A percentile compares a stretch with the other conserved stretches of the same genome.
phyloP scores from a whole-genome alignment of 1,139 yeast genomes.

The Saccharomyces uvarum region DNA sequence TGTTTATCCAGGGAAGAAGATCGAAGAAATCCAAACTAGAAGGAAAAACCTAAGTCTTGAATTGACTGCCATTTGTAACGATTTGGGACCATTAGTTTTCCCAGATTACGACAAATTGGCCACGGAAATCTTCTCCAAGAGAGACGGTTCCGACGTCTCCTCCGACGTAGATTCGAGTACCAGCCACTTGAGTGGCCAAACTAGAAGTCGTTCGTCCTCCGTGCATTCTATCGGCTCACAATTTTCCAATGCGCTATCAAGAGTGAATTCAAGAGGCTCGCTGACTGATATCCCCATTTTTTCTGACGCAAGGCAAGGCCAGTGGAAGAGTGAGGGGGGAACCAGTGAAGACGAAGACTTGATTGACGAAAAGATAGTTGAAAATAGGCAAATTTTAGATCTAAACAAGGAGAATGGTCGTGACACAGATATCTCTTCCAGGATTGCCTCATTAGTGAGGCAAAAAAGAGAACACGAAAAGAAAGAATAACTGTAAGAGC shows the following conservation, averaged over 20 bases:
- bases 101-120: conserved; percentile 42
- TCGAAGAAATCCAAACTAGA: conserved; percentile 37
- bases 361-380: conserved; percentile 1
- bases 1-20: conserved; percentile 41
- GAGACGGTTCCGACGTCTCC: conserved; percentile 10
- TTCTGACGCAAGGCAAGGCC: conserved; percentile 25
- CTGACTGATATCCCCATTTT: conserved; percentile 34
- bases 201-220: conserved; percentile 29
- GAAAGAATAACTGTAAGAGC: conserved; percentile 4
- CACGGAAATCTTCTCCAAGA: conserved; percentile 6
- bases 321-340: conserved; percentile 4
- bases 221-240: conserved; percentile 22
- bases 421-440: conserved; percentile 10
- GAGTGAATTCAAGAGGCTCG: conserved; percentile 35
- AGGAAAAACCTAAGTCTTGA: conserved; percentile 34
- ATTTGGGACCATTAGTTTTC: conserved; percentile 58
- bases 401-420: conserved; percentile 6
- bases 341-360: conserved; percentile 7
- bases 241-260: conserved; percentile 32
- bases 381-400: not conserved
- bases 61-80: conserved; percentile 49
- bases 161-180: conserved; percentile 8
- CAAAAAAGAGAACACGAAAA: conserved; percentile 21
- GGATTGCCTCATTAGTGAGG: conserved; percentile 19
- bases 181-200: conserved; percentile 4